phyloP scores from a whole-genome alignment of 345 rosid species.

The Salix dunnii region DNA sequence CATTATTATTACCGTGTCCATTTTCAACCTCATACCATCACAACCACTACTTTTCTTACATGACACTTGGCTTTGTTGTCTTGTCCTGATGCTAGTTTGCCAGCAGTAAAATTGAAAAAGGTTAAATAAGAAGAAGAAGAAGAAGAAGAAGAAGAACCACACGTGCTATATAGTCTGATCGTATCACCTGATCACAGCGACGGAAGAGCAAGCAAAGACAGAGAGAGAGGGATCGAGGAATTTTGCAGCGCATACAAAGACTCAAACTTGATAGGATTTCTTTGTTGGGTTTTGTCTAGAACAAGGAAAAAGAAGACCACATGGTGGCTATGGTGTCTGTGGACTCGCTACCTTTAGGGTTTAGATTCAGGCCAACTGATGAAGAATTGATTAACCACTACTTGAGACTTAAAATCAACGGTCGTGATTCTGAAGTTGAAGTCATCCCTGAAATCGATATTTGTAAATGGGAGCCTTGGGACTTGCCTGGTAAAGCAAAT shows the following conservation, averaged over 20 bases:
- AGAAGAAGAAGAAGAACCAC: neutral
- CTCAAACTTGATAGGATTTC: neutral
- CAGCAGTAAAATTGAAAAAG: neutral
- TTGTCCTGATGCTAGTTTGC: neutral
- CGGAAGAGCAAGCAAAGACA: neutral
- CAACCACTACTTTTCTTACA: neutral
- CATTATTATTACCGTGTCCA: no score
- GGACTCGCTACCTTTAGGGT: conserved; percentile 74
- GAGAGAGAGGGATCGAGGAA: neutral
- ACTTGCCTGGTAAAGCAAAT: conserved; percentile 59
- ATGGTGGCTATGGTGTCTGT: conserved; percentile 41
- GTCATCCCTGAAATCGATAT: conserved; percentile 83
- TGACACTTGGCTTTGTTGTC: neutral
- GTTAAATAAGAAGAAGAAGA: neutral
- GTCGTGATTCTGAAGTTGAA: conserved; percentile 68
- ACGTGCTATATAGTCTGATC: neutral
- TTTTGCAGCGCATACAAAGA: neutral
- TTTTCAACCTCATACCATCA: no score
- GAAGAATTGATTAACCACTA: conserved; percentile 90
- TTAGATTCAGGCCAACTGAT: conserved; percentile 86
- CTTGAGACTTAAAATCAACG: conserved; percentile 77
- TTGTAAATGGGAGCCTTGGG: conserved; percentile 98
- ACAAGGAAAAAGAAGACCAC: neutral
- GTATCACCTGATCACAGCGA: neutral
- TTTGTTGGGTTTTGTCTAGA: neutral